phyloP scores from a whole-genome alignment of 2,329 filamentous ascomycete genomes.

The Colletotrichum sojae region DNA sequence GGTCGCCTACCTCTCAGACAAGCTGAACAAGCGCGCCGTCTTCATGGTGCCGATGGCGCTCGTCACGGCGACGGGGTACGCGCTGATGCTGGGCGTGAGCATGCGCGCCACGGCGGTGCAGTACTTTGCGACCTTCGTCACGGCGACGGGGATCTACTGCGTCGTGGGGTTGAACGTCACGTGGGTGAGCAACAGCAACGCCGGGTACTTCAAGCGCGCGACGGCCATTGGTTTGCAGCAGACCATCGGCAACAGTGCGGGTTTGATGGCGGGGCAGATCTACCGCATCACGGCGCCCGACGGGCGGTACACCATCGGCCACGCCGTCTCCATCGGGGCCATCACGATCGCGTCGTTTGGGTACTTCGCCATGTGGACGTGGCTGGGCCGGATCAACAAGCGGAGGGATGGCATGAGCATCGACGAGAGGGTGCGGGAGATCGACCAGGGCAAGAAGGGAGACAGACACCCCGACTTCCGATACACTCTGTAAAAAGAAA shows the following conservation, averaged over 20 bases:
- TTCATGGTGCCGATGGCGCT: conserved; percentile 63
- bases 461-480: conserved; percentile 36
- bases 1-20: conserved; percentile 62
- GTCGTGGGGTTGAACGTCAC: conserved; percentile 59
- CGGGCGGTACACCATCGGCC: conserved; percentile 32
- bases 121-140: conserved; percentile 34
- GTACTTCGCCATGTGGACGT: conserved; percentile 30
- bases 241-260: conserved; percentile 57
- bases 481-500: conserved; percentile 25
- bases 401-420: conserved; percentile 33
- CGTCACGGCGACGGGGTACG: conserved; percentile 65
- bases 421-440: conserved; percentile 30
- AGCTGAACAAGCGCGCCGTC: conserved; percentile 50
- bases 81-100: conserved; percentile 61
- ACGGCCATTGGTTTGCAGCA: conserved; percentile 58
- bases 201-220: conserved; percentile 61
- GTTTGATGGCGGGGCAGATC: conserved; percentile 58
- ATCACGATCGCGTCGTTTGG: conserved; percentile 32
- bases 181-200: conserved; percentile 62
- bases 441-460: conserved; percentile 34
- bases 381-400: conserved; percentile 26
- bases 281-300: conserved; percentile 42
- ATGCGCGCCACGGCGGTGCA: conserved; percentile 52
- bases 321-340: conserved; percentile 36
- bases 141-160: conserved; percentile 20